Conservation (phyloP, 495 filamentous ascomycete species). For the Aspergillus bridgeri region DNA sequence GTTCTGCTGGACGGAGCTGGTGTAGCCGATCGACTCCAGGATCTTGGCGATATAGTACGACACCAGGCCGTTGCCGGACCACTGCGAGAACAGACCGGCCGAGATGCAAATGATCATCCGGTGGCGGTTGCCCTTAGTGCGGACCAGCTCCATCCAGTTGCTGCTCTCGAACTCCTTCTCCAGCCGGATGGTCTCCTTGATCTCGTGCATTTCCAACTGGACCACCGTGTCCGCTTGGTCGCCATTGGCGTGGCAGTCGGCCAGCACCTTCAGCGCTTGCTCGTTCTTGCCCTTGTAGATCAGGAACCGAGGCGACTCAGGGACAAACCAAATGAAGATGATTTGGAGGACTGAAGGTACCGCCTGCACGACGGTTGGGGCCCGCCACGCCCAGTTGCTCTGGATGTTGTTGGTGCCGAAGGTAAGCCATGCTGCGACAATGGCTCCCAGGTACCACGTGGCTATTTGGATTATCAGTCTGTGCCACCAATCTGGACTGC, state of each 20-base stretch:
- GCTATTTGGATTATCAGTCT: no score
- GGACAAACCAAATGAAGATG: conserved; percentile 45
- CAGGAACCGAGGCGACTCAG: conserved; percentile 43
- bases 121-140: conserved; percentile 66
- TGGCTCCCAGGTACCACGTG: conserved; percentile 35
- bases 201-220: conserved; percentile 34
- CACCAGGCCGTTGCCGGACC: conserved; percentile 65
- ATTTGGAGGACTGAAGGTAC: conserved; percentile 45
- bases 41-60: conserved; percentile 59
- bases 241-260: conserved; percentile 33
- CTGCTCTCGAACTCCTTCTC: conserved; percentile 34
- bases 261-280: conserved; percentile 36
- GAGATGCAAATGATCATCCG: conserved; percentile 55
- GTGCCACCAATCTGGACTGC: no score
- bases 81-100: conserved; percentile 58
- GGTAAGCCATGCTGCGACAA: conserved; percentile 36
- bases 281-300: conserved; percentile 37
- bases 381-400: conserved; percentile 48
- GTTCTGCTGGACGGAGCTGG: conserved; percentile 44
- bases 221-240: conserved; percentile 24
- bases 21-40: conserved; percentile 56
- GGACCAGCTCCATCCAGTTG: conserved; percentile 55
- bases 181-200: conserved; percentile 29
- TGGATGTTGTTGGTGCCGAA: conserved; percentile 36
- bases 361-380: conserved; percentile 46